These are phyloP conservation scores for Ajuga reptans DNA, from an alignment of 305 asterid genomes.

Conservation along the genomic window DNA sequence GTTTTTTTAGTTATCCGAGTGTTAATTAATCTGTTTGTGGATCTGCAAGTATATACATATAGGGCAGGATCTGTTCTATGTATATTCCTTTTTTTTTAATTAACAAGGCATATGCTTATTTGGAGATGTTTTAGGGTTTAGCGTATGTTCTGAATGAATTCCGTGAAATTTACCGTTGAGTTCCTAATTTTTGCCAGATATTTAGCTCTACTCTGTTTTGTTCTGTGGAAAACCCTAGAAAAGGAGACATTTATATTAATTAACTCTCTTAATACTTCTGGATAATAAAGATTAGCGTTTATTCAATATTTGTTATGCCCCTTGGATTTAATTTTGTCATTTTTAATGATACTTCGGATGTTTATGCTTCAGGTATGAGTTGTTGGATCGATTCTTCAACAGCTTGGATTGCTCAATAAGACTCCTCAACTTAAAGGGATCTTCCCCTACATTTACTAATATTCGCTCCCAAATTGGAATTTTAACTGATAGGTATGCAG, in stretches of 20 bases:
- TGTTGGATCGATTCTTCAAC: slow-evolving; percentile 60
- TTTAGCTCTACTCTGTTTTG: not conserved
- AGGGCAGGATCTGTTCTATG: not conserved
- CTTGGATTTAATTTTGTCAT: not conserved
- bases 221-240: not conserved
- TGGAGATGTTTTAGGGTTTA: not conserved
- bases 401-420: slow-evolving; percentile 60
- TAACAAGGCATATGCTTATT: not conserved
- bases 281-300: not conserved
- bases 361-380: slow-evolving; percentile 49
- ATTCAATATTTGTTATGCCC: not conserved
- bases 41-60: not conserved
- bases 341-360: slow-evolving; percentile 12
- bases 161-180: not conserved
- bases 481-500: slow-evolving; percentile 61
- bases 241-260: not conserved
- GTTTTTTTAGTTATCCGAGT: not conserved
- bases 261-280: not conserved
- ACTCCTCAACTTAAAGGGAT: slow-evolving; percentile 48
- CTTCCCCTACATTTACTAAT: slow-evolving; percentile 42
- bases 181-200: not conserved
- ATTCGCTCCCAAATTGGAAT: slow-evolving; percentile 48
- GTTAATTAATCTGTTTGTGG: not conserved
- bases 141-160: not conserved
- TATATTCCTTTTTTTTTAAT: not conserved